These are phyloP conservation scores for Phyllosticta citriasiana DNA, from an alignment of 2,329 filamentous ascomycete genomes.

Conservation along the genomic window DNA sequence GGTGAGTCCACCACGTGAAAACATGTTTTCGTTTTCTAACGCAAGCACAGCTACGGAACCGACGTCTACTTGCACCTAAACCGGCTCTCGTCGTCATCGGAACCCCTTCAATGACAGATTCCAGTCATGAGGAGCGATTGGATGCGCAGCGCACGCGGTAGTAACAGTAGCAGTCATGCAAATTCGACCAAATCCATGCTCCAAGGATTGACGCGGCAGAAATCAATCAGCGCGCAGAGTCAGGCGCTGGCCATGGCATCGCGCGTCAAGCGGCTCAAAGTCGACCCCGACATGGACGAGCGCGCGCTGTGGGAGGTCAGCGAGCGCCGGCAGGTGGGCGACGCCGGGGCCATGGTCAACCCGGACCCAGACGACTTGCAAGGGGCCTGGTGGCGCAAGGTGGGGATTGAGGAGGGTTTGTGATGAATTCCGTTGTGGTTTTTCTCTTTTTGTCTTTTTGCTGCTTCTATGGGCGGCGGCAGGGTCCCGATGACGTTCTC, in stretches of 20 bases:
- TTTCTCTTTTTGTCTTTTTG: too few species aligned
- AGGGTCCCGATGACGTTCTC: not conserved
- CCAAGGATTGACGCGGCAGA: constrained; percentile 52
- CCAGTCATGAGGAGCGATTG: constrained; percentile 74
- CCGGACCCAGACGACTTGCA: constrained; percentile 5
- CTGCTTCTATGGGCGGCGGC: too few species aligned
- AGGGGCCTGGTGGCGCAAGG: constrained; percentile 36
- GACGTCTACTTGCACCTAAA: constrained; percentile 98
- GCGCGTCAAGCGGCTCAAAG: constrained; percentile 54
- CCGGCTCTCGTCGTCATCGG: constrained; percentile 85
- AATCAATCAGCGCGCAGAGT: constrained; percentile 13
- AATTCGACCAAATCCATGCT: constrained; percentile 16
- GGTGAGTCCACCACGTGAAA: constrained; percentile 47
- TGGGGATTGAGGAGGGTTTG: constrained; percentile 35
- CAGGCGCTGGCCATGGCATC: constrained; percentile 27
- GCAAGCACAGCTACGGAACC: constrained; percentile 68
- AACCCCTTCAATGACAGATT: constrained; percentile 89
- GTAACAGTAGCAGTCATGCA: constrained; percentile 24
- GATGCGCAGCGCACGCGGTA: constrained; percentile 27
- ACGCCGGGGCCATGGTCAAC: constrained; percentile 69
- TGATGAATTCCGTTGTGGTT: not conserved
- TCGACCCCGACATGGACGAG: constrained; percentile 26
- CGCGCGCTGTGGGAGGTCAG: constrained; percentile 55
- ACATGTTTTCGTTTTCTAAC: not conserved
- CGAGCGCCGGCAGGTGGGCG: constrained; percentile 81